Evolutionary conservation across 2,329 filamentous ascomycete genomes (phyloP).

Genomic region (Diaporthe velutina): DNA sequence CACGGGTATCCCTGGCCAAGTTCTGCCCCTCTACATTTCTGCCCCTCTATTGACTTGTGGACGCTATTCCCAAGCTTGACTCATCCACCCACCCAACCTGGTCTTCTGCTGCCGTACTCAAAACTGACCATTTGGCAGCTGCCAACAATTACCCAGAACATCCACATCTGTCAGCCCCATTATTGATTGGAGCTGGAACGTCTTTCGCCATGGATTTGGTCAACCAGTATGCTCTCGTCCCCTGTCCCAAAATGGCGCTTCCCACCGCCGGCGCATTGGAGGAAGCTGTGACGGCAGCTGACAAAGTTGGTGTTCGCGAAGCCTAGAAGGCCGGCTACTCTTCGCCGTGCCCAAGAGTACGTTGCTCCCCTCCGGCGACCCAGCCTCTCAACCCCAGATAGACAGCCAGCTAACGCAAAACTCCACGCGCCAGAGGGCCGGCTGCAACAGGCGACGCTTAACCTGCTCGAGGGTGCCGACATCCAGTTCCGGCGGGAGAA

Average conservation of each 20-base stretch:
- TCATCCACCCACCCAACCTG: constrained; percentile 22
- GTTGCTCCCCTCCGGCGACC: constrained; percentile 53
- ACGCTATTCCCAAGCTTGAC: constrained; percentile 37
- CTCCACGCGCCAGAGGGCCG: constrained; percentile 80
- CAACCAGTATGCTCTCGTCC: constrained; percentile 59
- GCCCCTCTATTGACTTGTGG: constrained; percentile 28
- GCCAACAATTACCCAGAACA: not conserved
- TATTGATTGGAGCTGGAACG: not conserved
- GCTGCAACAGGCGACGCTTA: constrained; percentile 87
- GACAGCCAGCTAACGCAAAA: constrained; percentile 42
- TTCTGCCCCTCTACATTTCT: constrained; percentile 15
- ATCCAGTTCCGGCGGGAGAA: constrained; percentile 97
- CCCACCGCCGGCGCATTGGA: not conserved
- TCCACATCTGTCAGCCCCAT: not conserved
- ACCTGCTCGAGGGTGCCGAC: constrained; percentile 92
- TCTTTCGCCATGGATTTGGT: constrained; percentile 63
- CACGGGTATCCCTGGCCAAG: not conserved
- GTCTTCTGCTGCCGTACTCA: constrained; percentile 2
- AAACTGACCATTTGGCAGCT: constrained; percentile 21
- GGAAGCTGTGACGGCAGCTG: constrained; percentile 46
- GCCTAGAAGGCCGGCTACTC: constrained; percentile 90
- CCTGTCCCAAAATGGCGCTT: not conserved
- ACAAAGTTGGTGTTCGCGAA: constrained; percentile 55
- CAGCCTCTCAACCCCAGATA: not conserved
- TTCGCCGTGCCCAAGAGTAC: constrained; percentile 99